Percentiles rank a stretch among this genome's conserved stretches.
These are phyloP conservation scores for Lactifluus subvellereus DNA, from an alignment of 768 basidiomycete species.

Conservation along the genomic window DNA sequence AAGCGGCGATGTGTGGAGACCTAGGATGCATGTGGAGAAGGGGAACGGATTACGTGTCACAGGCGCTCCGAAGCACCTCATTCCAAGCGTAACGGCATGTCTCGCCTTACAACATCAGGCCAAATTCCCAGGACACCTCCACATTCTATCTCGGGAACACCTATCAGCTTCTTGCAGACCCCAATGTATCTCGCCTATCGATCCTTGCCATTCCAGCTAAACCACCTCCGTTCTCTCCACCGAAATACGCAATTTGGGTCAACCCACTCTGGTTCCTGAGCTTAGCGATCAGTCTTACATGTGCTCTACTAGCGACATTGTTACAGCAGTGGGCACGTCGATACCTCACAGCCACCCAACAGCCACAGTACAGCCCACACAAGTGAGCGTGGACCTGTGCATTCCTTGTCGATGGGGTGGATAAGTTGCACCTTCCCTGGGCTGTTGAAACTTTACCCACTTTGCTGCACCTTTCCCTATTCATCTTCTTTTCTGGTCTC, in stretches of 20 bases:
- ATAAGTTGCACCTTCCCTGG: not conserved
- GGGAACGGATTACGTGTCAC: no score
- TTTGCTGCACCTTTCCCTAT: constrained; percentile 2
- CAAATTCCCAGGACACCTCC: not conserved
- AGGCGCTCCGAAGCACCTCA: no score
- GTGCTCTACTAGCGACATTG: not conserved
- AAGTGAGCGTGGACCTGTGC: constrained; percentile 1
- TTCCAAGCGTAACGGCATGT: not conserved
- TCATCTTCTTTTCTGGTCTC: constrained; percentile 1
- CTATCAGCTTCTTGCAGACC: not conserved
- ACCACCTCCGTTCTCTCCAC: constrained; percentile 1
- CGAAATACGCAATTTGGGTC: not conserved
- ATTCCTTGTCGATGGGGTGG: not conserved
- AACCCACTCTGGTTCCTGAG: constrained; percentile 14
- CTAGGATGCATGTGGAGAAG: no score
- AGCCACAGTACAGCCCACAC: not conserved
- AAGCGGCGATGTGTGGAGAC: no score
- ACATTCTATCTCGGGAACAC: not conserved
- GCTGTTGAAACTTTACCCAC: not conserved
- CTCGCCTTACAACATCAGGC: constrained; percentile 6
- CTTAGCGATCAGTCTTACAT: not conserved
- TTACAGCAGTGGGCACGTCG: not conserved
- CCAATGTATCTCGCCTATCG: not conserved
- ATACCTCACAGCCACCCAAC: not conserved
- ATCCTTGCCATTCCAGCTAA: not conserved